Evolutionary conservation across 345 rosid species (phyloP), one percentile per base, ranked within the genome.

Genomic region (Nasturtium officinale): DNA sequence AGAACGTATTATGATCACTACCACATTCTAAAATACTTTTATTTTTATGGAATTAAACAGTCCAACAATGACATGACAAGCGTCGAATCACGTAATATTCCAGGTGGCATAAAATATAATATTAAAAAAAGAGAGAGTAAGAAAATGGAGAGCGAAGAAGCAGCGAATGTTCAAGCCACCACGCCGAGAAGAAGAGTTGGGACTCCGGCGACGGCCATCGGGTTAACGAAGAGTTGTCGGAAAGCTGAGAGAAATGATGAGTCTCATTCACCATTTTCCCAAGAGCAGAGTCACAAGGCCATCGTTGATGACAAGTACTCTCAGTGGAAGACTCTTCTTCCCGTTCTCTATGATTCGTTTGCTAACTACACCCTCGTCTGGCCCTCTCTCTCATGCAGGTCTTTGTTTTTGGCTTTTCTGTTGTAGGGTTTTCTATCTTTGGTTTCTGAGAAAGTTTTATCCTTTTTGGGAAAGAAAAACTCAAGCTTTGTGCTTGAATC

Each of bases 331-430:
- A 79, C 87, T 62, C 84, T 90, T n/a, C 91, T 92, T 43, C 98
- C 98, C 23, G 85, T 92, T 67, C 95, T 92, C 55, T 92, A 92
- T 55, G 98, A 92, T 83, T 90, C 96, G 85, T 84, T 92, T 51
- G 90, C 93, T 23, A 90, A 90, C 68, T 93, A 92, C 69, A 86
- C 83, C 74, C 98, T 92, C 73, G 96, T 90, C 47, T 92, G 98
- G 98, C 98, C 98, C 6, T 90, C 91, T 60, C 98, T 90, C 79
- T 92, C 96, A 59, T 92, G 98, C 96, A 83, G 98, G 96, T 90
- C 26, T 46, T 43, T 0, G 5, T 7, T 15, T 29, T 26, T 42
- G 21, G 16, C 5, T 61, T 56, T 32, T 6, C 17, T 42, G 20
- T 45, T 63, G 71, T 74, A 70, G 80, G 83, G n/a, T n/a, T n/a